phyloP scores from a whole-genome alignment of 2,329 filamentous ascomycete genomes.

The Neopestalotiopsis rosae region DNA sequence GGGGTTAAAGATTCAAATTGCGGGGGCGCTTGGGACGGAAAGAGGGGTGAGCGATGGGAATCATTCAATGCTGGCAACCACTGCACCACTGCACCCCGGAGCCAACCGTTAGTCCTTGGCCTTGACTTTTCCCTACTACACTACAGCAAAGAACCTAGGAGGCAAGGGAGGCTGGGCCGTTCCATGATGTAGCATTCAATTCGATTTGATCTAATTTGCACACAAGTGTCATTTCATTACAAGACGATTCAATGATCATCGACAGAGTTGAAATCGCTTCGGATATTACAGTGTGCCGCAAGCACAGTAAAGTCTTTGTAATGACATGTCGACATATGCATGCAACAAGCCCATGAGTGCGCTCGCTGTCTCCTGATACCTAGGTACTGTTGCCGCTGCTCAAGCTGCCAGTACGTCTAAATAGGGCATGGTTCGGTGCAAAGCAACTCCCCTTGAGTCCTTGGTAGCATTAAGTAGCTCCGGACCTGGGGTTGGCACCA shows the following conservation, averaged over 20 bases:
- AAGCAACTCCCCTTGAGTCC: too few species aligned
- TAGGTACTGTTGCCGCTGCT: too few species aligned
- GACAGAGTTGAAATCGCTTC: too few species aligned
- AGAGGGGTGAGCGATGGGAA: neutral
- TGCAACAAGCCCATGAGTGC: too few species aligned
- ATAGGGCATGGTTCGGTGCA: too few species aligned
- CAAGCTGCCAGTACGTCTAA: too few species aligned
- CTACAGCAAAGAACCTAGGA: neutral
- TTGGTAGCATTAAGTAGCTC: neutral
- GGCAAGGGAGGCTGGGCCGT: neutral
- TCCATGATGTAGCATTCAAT: neutral
- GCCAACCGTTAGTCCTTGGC: neutral
- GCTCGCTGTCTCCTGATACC: too few species aligned
- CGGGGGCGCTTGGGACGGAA: neutral
- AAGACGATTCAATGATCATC: too few species aligned
- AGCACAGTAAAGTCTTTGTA: too few species aligned
- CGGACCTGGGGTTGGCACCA: neutral
- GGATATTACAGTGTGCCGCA: too few species aligned
- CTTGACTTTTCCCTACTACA: neutral
- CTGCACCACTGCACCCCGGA: neutral
- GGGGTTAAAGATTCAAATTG: conserved; percentile 10
- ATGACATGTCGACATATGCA: too few species aligned
- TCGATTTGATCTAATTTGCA: neutral
- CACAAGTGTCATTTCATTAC: too few species aligned
- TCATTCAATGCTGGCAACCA: neutral